Evolutionary conservation across 495 filamentous ascomycete species (phyloP).

Genomic region (Penicillium roqueforti): DNA sequence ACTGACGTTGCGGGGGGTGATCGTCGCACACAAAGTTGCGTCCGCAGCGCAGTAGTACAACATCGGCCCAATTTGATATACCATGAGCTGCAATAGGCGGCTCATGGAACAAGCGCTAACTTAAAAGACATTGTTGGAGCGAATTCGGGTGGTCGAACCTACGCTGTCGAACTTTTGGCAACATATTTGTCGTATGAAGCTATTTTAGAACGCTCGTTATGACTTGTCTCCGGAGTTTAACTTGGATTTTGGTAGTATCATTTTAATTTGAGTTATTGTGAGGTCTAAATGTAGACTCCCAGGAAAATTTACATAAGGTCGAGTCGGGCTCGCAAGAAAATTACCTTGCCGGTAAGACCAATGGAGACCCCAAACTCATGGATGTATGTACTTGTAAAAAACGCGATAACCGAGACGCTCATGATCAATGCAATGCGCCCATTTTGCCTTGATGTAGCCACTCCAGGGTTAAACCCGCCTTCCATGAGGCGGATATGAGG

Average conservation of each 20-base stretch:
- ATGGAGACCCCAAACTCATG: neutral
- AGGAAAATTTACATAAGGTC: no score
- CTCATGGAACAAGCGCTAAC: neutral
- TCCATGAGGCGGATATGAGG: neutral
- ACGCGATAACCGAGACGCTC: neutral
- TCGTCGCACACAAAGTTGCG: neutral
- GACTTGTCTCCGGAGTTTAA: neutral
- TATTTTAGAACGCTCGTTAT: neutral
- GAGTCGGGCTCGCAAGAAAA: no score
- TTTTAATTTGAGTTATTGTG: neutral
- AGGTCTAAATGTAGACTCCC: neutral
- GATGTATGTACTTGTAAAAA: neutral
- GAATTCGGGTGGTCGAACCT: no score
- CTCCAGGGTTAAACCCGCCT: neutral
- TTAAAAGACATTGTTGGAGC: neutral
- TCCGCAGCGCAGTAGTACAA: neutral
- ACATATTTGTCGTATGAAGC: no score
- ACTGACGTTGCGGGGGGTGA: neutral
- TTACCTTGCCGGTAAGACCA: no score
- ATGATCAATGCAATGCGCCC: neutral
- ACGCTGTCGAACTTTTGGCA: neutral
- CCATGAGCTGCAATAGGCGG: neutral
- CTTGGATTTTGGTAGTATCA: neutral
- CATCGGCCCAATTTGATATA: neutral
- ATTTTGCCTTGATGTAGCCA: neutral